A percentile compares a stretch with the other conserved stretches of the same genome.
These are phyloP conservation scores for Phascolomyces articulosus DNA, from an alignment of 371 early-diverging fungal genomes.

Conservation along the genomic window DNA sequence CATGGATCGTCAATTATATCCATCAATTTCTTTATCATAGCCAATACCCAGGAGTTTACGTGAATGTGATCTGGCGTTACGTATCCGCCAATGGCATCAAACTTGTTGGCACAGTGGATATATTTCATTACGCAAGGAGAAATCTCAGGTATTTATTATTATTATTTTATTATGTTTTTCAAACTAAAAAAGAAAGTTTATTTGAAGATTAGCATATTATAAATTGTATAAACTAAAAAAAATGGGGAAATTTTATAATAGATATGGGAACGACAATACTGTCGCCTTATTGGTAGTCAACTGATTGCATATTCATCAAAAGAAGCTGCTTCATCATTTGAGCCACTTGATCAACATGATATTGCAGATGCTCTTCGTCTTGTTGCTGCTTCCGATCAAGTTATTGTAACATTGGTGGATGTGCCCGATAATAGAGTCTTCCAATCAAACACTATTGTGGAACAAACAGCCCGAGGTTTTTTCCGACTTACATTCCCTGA, in stretches of 20 bases:
- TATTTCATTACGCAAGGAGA: slow-evolving; percentile 34
- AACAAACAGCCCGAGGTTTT: slow-evolving; percentile 37
- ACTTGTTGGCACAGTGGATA: slow-evolving; percentile 33
- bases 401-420: slow-evolving; percentile 41
- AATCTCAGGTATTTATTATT: slow-evolving; percentile 40
- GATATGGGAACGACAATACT: slow-evolving; percentile 45
- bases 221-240: not conserved
- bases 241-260: slow-evolving; percentile 2
- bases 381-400: slow-evolving; percentile 45
- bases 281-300: slow-evolving; percentile 43
- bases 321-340: slow-evolving; percentile 27
- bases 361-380: slow-evolving; percentile 43
- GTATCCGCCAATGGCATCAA: slow-evolving; percentile 49
- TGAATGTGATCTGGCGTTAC: slow-evolving; percentile 47
- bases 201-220: too few species aligned
- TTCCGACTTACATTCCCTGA: slow-evolving; percentile 43
- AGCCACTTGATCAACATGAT: slow-evolving; percentile 30
- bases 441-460: slow-evolving; percentile 3
- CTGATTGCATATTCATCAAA: slow-evolving; percentile 42
- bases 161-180: too few species aligned
- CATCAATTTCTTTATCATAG: slow-evolving; percentile 13
- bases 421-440: slow-evolving; percentile 14
- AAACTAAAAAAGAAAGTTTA: not conserved
- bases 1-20: too few species aligned
- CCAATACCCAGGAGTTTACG: slow-evolving; percentile 42